These are phyloP conservation scores for Actinidia arguta DNA, from an alignment of 179 eudicot genomes.

Conservation along the genomic window DNA sequence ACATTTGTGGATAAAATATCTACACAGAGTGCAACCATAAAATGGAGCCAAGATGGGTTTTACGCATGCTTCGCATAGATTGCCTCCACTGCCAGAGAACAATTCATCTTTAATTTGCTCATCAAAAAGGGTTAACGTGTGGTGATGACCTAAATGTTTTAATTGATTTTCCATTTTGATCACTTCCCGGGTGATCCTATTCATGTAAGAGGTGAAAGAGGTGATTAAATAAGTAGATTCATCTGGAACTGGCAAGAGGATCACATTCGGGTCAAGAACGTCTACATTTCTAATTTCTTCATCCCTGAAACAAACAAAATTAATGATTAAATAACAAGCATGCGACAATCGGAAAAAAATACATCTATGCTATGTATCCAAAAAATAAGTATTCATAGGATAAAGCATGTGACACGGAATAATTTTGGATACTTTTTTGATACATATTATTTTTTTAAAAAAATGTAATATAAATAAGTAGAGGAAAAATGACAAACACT, in stretches of 20 bases:
- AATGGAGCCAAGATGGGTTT: not conserved
- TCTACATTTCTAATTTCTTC: not conserved
- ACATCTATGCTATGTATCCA: not conserved
- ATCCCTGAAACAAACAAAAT: not conserved
- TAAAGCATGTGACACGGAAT: not conserved
- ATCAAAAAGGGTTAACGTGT: not conserved
- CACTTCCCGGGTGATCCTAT: not conserved
- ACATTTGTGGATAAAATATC: not conserved
- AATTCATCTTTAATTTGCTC: no score
- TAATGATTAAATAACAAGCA: not conserved
- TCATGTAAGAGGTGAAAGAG: no score
- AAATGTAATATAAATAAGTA: not conserved
- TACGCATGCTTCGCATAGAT: not conserved
- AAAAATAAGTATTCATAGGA: not conserved
- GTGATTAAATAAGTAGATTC: not conserved
- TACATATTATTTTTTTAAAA: not conserved
- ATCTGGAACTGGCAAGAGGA: not conserved
- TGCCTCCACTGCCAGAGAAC: not conserved
- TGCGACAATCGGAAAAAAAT: not conserved
- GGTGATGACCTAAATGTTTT: not conserved
- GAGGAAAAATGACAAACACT: not conserved
- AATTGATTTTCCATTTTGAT: not conserved
- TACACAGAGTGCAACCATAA: not conserved
- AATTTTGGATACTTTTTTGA: not conserved
- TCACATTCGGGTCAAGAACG: not conserved